Conservation (phyloP, 371 early-diverging fungal species). For the Apophysomyces trapeziformis region DNA sequence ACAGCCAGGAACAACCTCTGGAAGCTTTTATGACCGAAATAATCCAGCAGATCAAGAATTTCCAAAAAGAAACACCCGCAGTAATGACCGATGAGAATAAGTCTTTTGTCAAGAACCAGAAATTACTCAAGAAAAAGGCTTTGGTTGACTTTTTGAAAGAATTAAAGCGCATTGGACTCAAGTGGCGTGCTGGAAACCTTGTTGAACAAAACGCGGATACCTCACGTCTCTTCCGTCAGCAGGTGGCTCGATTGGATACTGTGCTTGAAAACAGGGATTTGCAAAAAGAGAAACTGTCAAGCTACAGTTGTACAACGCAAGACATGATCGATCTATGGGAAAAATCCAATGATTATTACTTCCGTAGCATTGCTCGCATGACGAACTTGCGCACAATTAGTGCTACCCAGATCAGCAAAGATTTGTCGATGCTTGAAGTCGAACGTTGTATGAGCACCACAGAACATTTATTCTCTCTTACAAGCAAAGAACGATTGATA, state of each 20-base stretch:
- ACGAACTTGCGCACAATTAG: conserved; percentile 66
- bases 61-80: conserved; percentile 70
- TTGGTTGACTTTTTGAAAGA: conserved; percentile 86
- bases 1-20: conserved; percentile 33
- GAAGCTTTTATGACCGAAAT: conserved; percentile 55
- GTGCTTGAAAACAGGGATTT: conserved; percentile 35
- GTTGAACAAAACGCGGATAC: conserved; percentile 46
- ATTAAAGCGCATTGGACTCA: conserved; percentile 81
- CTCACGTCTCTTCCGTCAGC: conserved; percentile 38
- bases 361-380: conserved; percentile 71
- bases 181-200: conserved; percentile 59
- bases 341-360: conserved; percentile 76
- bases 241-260: conserved; percentile 35
- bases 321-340: conserved; percentile 56
- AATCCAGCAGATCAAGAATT: conserved; percentile 57
- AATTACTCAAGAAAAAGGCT: conserved; percentile 85
- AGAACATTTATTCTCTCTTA: conserved; percentile 70
- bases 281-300: conserved; percentile 29
- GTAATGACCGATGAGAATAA: conserved; percentile 70
- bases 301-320: conserved; percentile 23
- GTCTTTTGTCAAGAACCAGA: conserved; percentile 73
- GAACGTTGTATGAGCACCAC: conserved; percentile 73
- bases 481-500: conserved; percentile 63
- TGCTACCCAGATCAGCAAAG: conserved; percentile 61
- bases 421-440: conserved; percentile 74